Percentiles rank a stretch among this genome's conserved stretches.
Evolutionary conservation across 208 protist genomes (phyloP).

Genomic region (Trypanosoma mega): DNA sequence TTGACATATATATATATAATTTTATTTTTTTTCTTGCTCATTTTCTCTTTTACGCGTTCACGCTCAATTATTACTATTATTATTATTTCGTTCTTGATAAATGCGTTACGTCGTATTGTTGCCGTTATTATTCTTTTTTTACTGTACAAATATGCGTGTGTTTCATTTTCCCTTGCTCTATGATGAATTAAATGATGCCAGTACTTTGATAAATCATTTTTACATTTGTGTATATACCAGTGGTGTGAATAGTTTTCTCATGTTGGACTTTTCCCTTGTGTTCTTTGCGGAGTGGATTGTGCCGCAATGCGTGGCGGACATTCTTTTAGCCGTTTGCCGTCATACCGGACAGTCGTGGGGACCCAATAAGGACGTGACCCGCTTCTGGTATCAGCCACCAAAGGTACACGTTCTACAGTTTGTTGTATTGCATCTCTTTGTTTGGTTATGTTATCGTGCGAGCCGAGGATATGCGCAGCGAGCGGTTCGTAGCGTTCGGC

Average conservation of each 20-base stretch:
- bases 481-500: neutral
- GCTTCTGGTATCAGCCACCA: slow-evolving; percentile 69
- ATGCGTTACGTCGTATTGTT: neutral
- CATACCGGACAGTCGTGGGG: slow-evolving; percentile 61
- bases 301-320: slow-evolving; percentile 34
- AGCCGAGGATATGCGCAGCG: slow-evolving; percentile 29
- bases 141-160: neutral
- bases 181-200: neutral
- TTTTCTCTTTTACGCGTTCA: slow-evolving; percentile 6
- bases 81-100: neutral
- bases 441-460: slow-evolving; percentile 29
- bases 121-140: neutral
- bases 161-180: neutral
- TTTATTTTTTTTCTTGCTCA: slow-evolving; percentile 15
- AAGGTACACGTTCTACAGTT: slow-evolving; percentile 61
- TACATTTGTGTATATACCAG: neutral
- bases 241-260: neutral
- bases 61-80: neutral
- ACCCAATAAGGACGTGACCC: slow-evolving; percentile 24
- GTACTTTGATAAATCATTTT: neutral
- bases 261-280: slow-evolving; percentile 5
- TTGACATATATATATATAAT: neutral
- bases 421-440: slow-evolving; percentile 24
- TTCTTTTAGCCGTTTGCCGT: slow-evolving; percentile 28
- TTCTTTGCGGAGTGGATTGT: slow-evolving; percentile 33